Evolutionary conservation across 805 yeast species (phyloP).

Genomic region (Nakazawaea peltata): DNA sequence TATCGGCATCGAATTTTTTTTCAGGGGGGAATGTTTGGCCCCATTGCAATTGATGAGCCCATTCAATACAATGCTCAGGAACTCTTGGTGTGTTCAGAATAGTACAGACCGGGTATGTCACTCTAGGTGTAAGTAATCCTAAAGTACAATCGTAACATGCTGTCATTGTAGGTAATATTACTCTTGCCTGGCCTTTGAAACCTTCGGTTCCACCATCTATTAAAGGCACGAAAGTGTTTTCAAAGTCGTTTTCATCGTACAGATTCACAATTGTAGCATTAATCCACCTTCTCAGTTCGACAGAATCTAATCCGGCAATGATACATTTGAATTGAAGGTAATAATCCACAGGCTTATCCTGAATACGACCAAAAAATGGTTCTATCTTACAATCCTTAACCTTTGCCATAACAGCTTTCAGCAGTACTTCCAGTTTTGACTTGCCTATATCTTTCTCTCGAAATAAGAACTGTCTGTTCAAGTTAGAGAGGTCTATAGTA

Average conservation of each 20-base stretch:
- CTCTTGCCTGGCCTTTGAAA: slow-evolving; percentile 82
- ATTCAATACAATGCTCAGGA: slow-evolving; percentile 92
- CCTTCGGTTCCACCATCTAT: slow-evolving; percentile 98
- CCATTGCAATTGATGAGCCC: slow-evolving; percentile 79
- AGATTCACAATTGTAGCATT: slow-evolving; percentile 60
- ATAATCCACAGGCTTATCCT: slow-evolving; percentile 52
- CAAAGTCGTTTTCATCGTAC: slow-evolving; percentile 44
- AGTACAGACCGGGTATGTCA: slow-evolving; percentile 84
- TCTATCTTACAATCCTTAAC: slow-evolving; percentile 35
- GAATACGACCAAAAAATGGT: slow-evolving; percentile 60
- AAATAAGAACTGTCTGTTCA: slow-evolving; percentile 71
- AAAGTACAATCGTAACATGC: slow-evolving; percentile 93
- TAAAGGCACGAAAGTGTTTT: slow-evolving; percentile 45
- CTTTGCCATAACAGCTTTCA: slow-evolving; percentile 41
- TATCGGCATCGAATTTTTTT: slow-evolving; percentile 57
- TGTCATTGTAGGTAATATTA: slow-evolving; percentile 75
- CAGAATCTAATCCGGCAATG: slow-evolving; percentile 82
- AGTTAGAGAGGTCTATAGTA: slow-evolving; percentile 67
- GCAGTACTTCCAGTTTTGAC: slow-evolving; percentile 62
- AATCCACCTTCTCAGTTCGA: slow-evolving; percentile 89
- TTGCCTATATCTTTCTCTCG: slow-evolving; percentile 52
- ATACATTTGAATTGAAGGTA: slow-evolving; percentile 64
- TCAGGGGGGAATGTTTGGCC: slow-evolving; percentile 39
- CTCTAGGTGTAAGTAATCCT: slow-evolving; percentile 56
- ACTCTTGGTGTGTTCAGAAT: slow-evolving; percentile 90